Base-by-base conservation (phyloP, 1,139 yeast genomes). In the Yamadazyma sp. region DNA sequence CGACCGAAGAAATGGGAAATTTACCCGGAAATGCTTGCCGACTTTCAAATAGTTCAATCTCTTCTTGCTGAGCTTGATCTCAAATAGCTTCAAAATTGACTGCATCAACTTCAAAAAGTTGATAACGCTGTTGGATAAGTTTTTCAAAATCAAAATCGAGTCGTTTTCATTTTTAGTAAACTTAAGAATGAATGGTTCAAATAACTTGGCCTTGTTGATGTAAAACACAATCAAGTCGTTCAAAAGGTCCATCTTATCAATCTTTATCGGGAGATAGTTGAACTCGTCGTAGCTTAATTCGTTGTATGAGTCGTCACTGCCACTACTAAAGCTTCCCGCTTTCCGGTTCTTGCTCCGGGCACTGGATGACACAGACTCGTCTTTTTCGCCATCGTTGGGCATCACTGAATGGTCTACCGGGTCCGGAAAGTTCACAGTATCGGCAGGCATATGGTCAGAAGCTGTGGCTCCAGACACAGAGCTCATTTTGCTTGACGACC, bases 151-250 rank as follows among this genome's bases (percentile, higher is more conserved):
- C 15, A 51, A 42, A 10, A 47, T 37, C 9, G 47, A 50, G 6
- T 59, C 64, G 3, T 60, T 56, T 5, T 64, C 58, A 21, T 55
- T 56, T 18, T 62, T 61, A 47, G 21, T 37, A 34, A 70, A 68
- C 41, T 64, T 64, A 23, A 64, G 57, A 50, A 75, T 61, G 46
- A 76, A 76, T 16, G 78, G 80, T 47, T 75, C 80, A 44, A 73
- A 71, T 37, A 76, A 59, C 44, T 76, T 76, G 22, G 79, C 77
- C 38, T 75, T 58, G 45, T 74, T 75, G 39, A 75, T 70, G 48
- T 74, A 66, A 17, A 76, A 56, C 13, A 70, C 54, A 31, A 73
- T 68, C 43, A 75, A 58, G 53, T 76, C 81, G 37, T 64, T 57
- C 33, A 73, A 47, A 2, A 75, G 56, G 41, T 68, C 73, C 17